Conservation (phyloP, 169 alveolate species). For the Babesia ovis region DNA sequence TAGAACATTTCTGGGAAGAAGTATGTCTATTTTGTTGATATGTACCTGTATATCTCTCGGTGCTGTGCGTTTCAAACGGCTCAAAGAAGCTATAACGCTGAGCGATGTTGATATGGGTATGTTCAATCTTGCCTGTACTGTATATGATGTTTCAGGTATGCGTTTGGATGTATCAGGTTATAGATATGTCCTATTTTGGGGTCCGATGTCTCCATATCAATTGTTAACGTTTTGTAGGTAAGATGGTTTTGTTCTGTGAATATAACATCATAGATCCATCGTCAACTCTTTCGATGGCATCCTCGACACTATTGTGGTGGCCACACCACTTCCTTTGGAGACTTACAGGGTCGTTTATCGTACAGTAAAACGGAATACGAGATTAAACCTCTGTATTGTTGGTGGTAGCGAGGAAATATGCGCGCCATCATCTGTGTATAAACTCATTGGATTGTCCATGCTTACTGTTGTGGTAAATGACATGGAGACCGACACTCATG, state of each 20-base stretch:
- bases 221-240: conserved; percentile 69
- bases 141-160: conserved; percentile 7
- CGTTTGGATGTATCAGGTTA: conserved; percentile 61
- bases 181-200: conserved; percentile 69
- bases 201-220: conserved; percentile 75
- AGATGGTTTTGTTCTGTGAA: not conserved
- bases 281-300: conserved; percentile 71
- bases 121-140: not conserved
- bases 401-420: conserved; percentile 69
- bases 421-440: conserved; percentile 58
- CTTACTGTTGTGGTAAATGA: conserved; percentile 67
- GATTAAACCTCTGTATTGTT: conserved; percentile 70
- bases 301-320: conserved; percentile 69
- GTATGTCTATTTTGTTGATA: conserved; percentile 66
- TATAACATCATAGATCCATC: conserved; percentile 15
- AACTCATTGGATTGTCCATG: conserved; percentile 49
- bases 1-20: conserved; percentile 67
- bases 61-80: conserved; percentile 75
- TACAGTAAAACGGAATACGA: conserved; percentile 72
- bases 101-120: conserved; percentile 66
- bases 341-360: conserved; percentile 70
- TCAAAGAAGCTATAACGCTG: conserved; percentile 69
- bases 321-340: conserved; percentile 75
- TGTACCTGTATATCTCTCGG: conserved; percentile 73
- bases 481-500: conserved; percentile 40